Base-by-base conservation (phyloP, 495 filamentous ascomycete species). In the Parathielavia appendiculata region DNA sequence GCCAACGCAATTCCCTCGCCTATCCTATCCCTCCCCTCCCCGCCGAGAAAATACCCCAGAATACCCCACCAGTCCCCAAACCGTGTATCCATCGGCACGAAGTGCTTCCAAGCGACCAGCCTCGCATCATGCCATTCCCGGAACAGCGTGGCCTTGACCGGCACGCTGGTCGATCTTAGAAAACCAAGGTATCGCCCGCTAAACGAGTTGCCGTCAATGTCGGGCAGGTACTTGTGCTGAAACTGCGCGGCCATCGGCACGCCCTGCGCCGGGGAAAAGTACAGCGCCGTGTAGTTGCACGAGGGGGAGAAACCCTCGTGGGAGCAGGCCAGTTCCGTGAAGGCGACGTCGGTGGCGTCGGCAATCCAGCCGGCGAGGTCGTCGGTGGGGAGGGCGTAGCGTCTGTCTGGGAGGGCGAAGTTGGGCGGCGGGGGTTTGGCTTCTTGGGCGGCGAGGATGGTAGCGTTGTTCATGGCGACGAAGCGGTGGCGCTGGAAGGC, bases 61-160 rank as follows among this genome's bases (percentile, higher is more conserved):
- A 93, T 80, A 2, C 83, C 85, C 52, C 84, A 92, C 46, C 89
- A 73, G 66, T 95, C 90, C 39, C 83, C 76, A 59, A 86, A 92
- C 14, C 84, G 79, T 64, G 86, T 91, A 65, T 92, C 90, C 86
- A 93, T 88, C 1, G 90, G 90, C n/a, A 90, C 86, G 61, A 84
- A 90, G 62, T 90, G 87, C 54, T 80, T 80, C 87, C 87, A 90
- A 12, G 85, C 76, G 19, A 86, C 76, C 11, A 90, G 71, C 20
- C 87, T 72, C 38, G 78, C 81, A 62, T 90, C 87, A 57, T 89
- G 87, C 87, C 86, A 89, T 70, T 89, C 87, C 9, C 81, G 75
- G 76, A 86, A 90, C 40, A 90, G 78, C 9, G 87, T 88, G 1
- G 86, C 82, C 67, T 90, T 90, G 70, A 90, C 76, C 0, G 83